A percentile compares a stretch with the other conserved stretches of the same genome.
Conservation (phyloP, 495 filamentous ascomycete genomes). For the Lindgomyces ingoldianus region DNA sequence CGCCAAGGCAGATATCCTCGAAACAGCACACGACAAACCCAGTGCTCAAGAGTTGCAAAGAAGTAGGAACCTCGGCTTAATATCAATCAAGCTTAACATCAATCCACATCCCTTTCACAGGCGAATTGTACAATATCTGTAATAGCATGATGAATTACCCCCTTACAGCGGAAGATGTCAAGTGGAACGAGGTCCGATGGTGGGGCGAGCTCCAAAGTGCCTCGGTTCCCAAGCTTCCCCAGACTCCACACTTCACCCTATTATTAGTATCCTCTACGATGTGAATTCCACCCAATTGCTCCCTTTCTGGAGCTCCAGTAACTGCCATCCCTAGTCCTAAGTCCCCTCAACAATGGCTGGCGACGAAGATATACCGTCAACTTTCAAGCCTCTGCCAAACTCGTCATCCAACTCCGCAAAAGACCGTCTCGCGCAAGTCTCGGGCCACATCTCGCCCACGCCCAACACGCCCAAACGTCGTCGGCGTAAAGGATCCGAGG, state of each 20-base stretch:
- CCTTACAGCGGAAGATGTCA: not conserved
- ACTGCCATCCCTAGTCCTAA: not conserved
- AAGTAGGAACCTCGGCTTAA: not conserved
- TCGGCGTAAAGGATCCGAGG: slow-evolving; percentile 20
- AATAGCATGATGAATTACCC: not conserved
- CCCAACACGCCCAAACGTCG: slow-evolving; percentile 27
- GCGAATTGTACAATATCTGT: too few species aligned
- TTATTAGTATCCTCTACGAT: slow-evolving; percentile 3
- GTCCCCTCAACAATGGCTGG: slow-evolving; percentile 11
- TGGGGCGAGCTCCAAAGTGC: slow-evolving; percentile 13
- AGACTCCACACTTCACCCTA: not conserved
- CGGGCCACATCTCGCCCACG: slow-evolving; percentile 28
- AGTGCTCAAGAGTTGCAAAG: not conserved
- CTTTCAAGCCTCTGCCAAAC: not conserved
- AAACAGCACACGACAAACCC: not conserved
- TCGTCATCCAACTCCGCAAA: slow-evolving; percentile 11
- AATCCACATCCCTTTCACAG: too few species aligned
- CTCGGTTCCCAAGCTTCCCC: slow-evolving; percentile 27
- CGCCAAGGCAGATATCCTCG: slow-evolving; percentile 1
- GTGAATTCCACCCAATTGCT: slow-evolving; percentile 16
- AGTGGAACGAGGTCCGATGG: slow-evolving; percentile 1
- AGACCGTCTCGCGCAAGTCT: slow-evolving; percentile 35
- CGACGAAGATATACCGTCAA: slow-evolving; percentile 2
- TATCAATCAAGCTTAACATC: too few species aligned
- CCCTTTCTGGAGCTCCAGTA: slow-evolving; percentile 6